phyloP scores from a whole-genome alignment of 2,329 filamentous ascomycete species.

The Ascochyta clinopodiicola region DNA sequence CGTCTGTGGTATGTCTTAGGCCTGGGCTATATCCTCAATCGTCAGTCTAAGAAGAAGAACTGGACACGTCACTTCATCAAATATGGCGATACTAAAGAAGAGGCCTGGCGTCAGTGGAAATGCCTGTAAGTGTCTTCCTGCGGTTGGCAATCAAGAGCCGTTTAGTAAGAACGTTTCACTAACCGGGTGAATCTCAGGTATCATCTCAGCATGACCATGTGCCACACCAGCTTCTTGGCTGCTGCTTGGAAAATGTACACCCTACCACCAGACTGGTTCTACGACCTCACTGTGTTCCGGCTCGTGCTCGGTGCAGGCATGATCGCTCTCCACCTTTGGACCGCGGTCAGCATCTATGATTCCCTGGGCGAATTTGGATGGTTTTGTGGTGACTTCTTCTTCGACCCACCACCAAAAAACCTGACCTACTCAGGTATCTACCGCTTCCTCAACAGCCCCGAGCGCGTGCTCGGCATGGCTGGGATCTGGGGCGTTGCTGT shows the following conservation, averaged over 20 bases:
- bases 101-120: constrained; percentile 99
- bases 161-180: neutral
- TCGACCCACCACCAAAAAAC: constrained; percentile 79
- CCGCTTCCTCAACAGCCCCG: constrained; percentile 96
- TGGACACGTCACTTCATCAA: constrained; percentile 99
- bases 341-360: constrained; percentile 89
- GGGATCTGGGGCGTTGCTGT: constrained; percentile 95
- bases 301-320: constrained; percentile 84
- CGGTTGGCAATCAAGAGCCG: neutral
- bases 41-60: constrained; percentile 87
- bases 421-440: constrained; percentile 97
- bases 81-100: constrained; percentile 85
- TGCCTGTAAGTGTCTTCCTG: constrained; percentile 59
- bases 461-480: constrained; percentile 89
- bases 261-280: constrained; percentile 83
- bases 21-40: constrained; percentile 81
- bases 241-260: constrained; percentile 97
- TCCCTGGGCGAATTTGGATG: constrained; percentile 97
- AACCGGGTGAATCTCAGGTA: constrained; percentile 55
- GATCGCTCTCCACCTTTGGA: constrained; percentile 90
- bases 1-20: constrained; percentile 91
- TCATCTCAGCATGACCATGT: constrained; percentile 89
- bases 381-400: constrained; percentile 99
- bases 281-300: constrained; percentile 83
- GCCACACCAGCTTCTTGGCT: constrained; percentile 85